Conservation (phyloP, 2,329 filamentous ascomycete genomes). For the Pyricularia sp. region DNA sequence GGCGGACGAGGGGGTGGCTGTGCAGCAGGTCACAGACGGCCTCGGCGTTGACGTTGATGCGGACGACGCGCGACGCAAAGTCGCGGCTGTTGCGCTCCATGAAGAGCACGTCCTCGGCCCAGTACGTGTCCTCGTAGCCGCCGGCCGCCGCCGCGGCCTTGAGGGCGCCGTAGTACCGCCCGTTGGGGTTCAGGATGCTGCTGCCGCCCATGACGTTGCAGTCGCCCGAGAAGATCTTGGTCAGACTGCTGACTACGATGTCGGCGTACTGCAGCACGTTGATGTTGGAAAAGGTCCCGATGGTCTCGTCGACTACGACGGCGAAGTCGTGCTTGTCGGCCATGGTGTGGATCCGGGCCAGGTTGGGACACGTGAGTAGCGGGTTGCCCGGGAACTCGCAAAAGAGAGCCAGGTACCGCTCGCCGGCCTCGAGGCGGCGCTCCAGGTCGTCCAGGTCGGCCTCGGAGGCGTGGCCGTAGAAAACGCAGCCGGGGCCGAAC, state of each 20-base stretch:
- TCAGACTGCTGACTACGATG: conserved; percentile 87
- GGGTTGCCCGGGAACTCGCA: conserved; percentile 96
- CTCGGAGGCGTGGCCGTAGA: conserved; percentile 74
- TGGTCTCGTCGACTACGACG: conserved; percentile 89
- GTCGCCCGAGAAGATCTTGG: conserved; percentile 95
- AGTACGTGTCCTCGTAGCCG: conserved; percentile 73
- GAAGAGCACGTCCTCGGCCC: conserved; percentile 89
- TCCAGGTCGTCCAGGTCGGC: conserved; percentile 81
- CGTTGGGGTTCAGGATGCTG: conserved; percentile 52
- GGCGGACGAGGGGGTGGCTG: conserved; percentile 55
- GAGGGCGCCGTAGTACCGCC: conserved; percentile 61
- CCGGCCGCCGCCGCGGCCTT: conserved; percentile 50
- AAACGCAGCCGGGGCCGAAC: conserved; percentile 80
- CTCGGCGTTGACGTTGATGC: conserved; percentile 81
- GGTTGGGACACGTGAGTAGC: conserved; percentile 73
- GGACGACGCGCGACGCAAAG: conserved; percentile 71
- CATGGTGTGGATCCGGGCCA: conserved; percentile 68
- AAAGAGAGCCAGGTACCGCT: conserved; percentile 75
- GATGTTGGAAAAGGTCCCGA: conserved; percentile 93
- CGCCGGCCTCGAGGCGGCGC: conserved; percentile 56
- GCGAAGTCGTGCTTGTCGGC: conserved; percentile 81
- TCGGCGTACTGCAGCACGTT: conserved; percentile 86
- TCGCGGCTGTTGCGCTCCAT: conserved; percentile 95
- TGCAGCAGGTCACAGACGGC: conserved; percentile 66
- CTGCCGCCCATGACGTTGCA: conserved; percentile 97